phyloP scores from a whole-genome alignment of 306 rosid species.

The Casuarina cunninghamiana region DNA sequence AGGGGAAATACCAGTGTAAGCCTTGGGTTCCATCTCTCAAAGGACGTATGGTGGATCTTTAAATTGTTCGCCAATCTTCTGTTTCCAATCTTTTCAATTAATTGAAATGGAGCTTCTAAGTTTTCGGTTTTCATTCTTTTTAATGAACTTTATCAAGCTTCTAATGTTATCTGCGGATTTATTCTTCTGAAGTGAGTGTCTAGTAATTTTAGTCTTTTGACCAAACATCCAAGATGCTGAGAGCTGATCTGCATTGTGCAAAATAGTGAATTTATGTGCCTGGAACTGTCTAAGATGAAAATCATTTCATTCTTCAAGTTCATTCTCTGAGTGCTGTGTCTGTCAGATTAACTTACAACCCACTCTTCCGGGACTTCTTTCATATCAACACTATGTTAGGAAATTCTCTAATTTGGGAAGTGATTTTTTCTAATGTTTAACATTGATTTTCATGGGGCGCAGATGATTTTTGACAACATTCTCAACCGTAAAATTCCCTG shows the following conservation, averaged over 20 bases:
- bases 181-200: background rate
- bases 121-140: background rate
- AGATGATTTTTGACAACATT: conserved; percentile 13
- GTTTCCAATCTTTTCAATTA: background rate
- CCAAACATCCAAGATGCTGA: background rate
- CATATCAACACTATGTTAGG: background rate
- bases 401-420: background rate
- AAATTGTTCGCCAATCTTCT: background rate
- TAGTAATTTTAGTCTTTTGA: background rate
- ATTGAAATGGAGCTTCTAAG: background rate
- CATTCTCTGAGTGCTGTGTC: background rate
- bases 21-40: background rate
- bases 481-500: conserved; percentile 15
- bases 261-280: background rate
- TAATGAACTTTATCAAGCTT: background rate
- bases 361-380: background rate
- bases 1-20: background rate
- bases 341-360: background rate
- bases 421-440: background rate
- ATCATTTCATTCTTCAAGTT: background rate
- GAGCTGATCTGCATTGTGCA: background rate
- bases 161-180: background rate
- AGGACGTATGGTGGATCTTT: background rate
- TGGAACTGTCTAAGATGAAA: background rate
- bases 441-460: conserved; percentile 1